A percentile compares a stretch with the other conserved stretches of the same genome.
These are phyloP conservation scores for Podaxis sp. DNA, from an alignment of 768 basidiomycete species.

Conservation along the genomic window DNA sequence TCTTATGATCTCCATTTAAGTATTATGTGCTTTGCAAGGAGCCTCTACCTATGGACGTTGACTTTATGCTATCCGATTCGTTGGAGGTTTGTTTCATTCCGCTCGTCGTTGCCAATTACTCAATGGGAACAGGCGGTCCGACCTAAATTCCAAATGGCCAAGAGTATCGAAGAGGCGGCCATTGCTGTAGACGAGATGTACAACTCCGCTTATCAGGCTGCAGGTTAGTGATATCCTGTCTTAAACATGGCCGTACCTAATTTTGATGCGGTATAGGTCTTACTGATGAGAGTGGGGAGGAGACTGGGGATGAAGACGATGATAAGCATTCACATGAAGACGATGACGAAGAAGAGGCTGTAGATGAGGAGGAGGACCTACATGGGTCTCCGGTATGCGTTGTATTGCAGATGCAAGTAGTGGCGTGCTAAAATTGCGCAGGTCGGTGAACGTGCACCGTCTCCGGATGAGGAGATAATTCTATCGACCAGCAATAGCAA, in stretches of 20 bases:
- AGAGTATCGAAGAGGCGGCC: slow-evolving; percentile 83
- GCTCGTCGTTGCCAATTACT: background rate
- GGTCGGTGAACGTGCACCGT: slow-evolving; percentile 68
- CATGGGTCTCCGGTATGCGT: slow-evolving; percentile 51
- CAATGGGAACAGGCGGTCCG: slow-evolving; percentile 61
- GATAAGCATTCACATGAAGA: slow-evolving; percentile 47
- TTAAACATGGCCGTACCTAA: background rate
- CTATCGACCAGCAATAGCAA: slow-evolving; percentile 49
- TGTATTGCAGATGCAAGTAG: background rate
- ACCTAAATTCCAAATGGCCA: slow-evolving; percentile 68
- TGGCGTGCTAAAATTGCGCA: slow-evolving; percentile 19
- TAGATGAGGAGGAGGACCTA: slow-evolving; percentile 56
- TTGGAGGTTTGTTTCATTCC: slow-evolving; percentile 58
- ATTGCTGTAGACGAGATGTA: slow-evolving; percentile 89
- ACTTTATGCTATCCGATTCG: slow-evolving; percentile 95
- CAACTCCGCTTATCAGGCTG: slow-evolving; percentile 55
- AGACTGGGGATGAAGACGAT: slow-evolving; percentile 65
- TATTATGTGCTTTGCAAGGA: slow-evolving; percentile 91
- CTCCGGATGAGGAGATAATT: slow-evolving; percentile 78
- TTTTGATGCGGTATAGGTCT: background rate
- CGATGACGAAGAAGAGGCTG: slow-evolving; percentile 50
- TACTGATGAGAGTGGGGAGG: slow-evolving; percentile 49
- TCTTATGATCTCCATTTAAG: slow-evolving; percentile 25
- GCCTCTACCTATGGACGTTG: slow-evolving; percentile 92
- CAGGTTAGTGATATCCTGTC: slow-evolving; percentile 37